These are phyloP conservation scores for Suillus weaverae DNA, from an alignment of 768 basidiomycete species.

Conservation along the genomic window DNA sequence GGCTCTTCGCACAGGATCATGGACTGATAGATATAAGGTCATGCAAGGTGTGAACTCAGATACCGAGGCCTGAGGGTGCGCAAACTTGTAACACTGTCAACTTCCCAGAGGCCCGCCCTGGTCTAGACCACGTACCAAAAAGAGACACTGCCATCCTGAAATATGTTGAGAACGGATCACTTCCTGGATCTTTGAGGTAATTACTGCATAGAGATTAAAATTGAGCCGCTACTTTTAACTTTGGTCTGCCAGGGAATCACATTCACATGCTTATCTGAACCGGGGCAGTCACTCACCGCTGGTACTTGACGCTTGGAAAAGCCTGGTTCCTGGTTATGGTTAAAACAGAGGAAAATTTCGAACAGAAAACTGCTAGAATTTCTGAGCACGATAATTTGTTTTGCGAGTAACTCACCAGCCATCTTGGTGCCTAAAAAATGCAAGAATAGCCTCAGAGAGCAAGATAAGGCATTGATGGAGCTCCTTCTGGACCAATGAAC, in stretches of 20 bases:
- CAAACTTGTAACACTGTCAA: too few species aligned
- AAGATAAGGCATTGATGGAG: slow-evolving; percentile 62
- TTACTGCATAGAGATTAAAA: slow-evolving; percentile 84
- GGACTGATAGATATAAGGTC: too few species aligned
- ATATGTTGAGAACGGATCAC: too few species aligned
- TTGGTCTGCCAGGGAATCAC: slow-evolving; percentile 56
- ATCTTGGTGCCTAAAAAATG: slow-evolving; percentile 68
- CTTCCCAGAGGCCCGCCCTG: too few species aligned
- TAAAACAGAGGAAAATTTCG: slow-evolving; percentile 89
- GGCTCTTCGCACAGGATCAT: too few species aligned
- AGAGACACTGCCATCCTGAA: too few species aligned
- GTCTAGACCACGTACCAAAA: too few species aligned
- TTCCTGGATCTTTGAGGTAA: too few species aligned
- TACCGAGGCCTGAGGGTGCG: too few species aligned
- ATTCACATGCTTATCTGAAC: neutral
- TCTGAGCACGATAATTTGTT: slow-evolving; percentile 2
- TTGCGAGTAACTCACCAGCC: slow-evolving; percentile 63
- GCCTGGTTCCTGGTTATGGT: slow-evolving; percentile 75
- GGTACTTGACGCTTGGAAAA: slow-evolving; percentile 53
- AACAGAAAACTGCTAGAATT: slow-evolving; percentile 58
- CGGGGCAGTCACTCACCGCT: slow-evolving; percentile 39
- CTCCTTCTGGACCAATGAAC: slow-evolving; percentile 88
- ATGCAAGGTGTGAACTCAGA: too few species aligned
- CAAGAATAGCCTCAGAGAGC: slow-evolving; percentile 7
- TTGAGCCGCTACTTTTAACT: slow-evolving; percentile 88